Conservation (phyloP, 2,329 filamentous ascomycete genomes). For the Dothistroma pini region DNA sequence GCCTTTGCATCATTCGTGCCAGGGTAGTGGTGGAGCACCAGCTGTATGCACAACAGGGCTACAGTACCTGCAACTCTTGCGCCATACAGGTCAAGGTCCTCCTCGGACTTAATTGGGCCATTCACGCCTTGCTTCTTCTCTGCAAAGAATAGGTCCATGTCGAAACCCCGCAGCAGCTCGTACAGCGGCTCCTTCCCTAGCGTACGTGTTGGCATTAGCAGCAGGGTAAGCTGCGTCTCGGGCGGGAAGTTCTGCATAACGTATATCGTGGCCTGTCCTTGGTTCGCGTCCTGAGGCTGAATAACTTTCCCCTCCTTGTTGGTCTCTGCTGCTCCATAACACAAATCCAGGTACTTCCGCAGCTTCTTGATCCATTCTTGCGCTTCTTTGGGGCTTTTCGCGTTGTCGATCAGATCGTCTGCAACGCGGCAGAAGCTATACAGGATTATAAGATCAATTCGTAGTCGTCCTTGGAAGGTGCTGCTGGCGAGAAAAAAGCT, state of each 20-base stretch:
- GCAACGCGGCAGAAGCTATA: slow-evolving; percentile 72
- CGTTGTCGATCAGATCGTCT: slow-evolving; percentile 69
- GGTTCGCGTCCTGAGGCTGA: slow-evolving; percentile 29
- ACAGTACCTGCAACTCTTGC: slow-evolving; percentile 69
- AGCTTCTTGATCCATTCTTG: slow-evolving; percentile 58
- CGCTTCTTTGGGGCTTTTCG: slow-evolving; percentile 52
- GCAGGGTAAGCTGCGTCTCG: slow-evolving; percentile 52
- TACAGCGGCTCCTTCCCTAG: slow-evolving; percentile 59
- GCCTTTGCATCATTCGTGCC: slow-evolving; percentile 32
- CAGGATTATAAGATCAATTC: slow-evolving; percentile 64
- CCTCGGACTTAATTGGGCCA: slow-evolving; percentile 55
- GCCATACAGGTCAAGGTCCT: slow-evolving; percentile 60
- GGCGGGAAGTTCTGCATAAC: slow-evolving; percentile 52
- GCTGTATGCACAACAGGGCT: slow-evolving; percentile 63
- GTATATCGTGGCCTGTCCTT: slow-evolving; percentile 36
- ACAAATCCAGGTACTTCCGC: slow-evolving; percentile 54
- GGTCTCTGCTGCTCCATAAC: slow-evolving; percentile 40
- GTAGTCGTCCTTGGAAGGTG: slow-evolving; percentile 63
- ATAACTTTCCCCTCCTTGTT: slow-evolving; percentile 27
- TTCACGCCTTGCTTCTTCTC: slow-evolving; percentile 9
- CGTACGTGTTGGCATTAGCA: slow-evolving; percentile 56
- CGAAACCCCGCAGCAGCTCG: slow-evolving; percentile 63
- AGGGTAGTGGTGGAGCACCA: slow-evolving; percentile 59
- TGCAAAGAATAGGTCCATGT: slow-evolving; percentile 62
- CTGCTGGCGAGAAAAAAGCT: slow-evolving; percentile 72